phyloP scores from a whole-genome alignment of 2,329 filamentous ascomycete species.

The Xylariomycetidae sp. region DNA sequence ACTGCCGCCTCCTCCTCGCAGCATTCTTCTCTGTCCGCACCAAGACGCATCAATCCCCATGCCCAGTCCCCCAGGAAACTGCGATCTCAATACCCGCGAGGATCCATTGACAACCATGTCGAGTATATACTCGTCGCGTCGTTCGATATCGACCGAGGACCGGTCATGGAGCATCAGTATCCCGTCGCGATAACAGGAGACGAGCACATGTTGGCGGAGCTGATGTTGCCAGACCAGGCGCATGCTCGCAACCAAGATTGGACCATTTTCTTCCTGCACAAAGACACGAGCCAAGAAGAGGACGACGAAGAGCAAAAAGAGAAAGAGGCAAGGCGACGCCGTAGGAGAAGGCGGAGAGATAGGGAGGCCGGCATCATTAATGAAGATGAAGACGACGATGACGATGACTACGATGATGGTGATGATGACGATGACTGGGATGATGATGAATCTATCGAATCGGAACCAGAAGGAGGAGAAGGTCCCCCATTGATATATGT shows the following conservation, averaged over 20 bases:
- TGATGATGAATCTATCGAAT: slow-evolving; percentile 43
- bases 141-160: slow-evolving; percentile 93
- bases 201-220: slow-evolving; percentile 94
- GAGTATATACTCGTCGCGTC: slow-evolving; percentile 97
- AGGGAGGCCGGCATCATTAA: slow-evolving; percentile 43
- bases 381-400: slow-evolving; percentile 38
- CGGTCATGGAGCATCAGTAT: slow-evolving; percentile 98
- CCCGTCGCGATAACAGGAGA: slow-evolving; percentile 92
- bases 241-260: slow-evolving; percentile 94
- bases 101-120: slow-evolving; percentile 83
- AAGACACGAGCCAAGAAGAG: slow-evolving; percentile 80
- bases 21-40: slow-evolving; percentile 54
- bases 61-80: slow-evolving; percentile 51
- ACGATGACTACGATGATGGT: slow-evolving; percentile 37
- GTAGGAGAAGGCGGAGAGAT: slow-evolving; percentile 49
- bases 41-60: slow-evolving; percentile 46
- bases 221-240: slow-evolving; percentile 97
- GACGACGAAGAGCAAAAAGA: slow-evolving; percentile 66
- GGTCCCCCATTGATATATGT: slow-evolving; percentile 95
- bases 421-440: slow-evolving; percentile 47
- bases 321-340: slow-evolving; percentile 48
- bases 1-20: slow-evolving; percentile 53
- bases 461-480: slow-evolving; percentile 66
- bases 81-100: slow-evolving; percentile 72
- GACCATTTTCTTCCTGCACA: slow-evolving; percentile 99